These are phyloP conservation scores for Sarocladium kiliense DNA, from an alignment of 2,329 filamentous ascomycete species.

Conservation along the genomic window DNA sequence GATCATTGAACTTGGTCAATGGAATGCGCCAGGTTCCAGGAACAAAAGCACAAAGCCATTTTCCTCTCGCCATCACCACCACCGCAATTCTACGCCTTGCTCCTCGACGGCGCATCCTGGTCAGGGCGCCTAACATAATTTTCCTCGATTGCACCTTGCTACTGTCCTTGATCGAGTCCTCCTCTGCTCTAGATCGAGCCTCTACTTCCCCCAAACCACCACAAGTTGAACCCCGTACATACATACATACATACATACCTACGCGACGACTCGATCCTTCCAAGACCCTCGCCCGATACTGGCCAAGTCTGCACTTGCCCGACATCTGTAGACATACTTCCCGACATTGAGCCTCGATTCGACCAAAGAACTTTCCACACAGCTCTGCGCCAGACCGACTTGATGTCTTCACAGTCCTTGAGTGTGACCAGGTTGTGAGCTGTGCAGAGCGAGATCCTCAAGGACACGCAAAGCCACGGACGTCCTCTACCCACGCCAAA, in stretches of 20 bases:
- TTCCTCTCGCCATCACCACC: neutral
- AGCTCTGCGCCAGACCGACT: neutral
- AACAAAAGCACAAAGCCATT: conserved; percentile 5
- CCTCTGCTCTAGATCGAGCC: neutral
- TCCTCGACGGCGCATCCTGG: neutral
- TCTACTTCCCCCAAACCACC: neutral
- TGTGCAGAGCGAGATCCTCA: neutral
- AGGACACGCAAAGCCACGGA: neutral
- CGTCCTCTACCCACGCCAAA: neutral
- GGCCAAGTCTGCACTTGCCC: neutral
- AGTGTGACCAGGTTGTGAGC: conserved; percentile 1
- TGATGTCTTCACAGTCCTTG: neutral
- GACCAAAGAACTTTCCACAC: neutral
- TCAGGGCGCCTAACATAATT: neutral
- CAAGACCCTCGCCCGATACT: neutral
- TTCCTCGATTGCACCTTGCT: neutral
- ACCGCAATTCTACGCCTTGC: neutral
- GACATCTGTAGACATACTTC: neutral
- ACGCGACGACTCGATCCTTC: neutral
- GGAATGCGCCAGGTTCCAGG: conserved; percentile 3
- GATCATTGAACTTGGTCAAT: neutral
- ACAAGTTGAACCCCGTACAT: neutral
- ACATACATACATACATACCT: neutral
- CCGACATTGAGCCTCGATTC: neutral
- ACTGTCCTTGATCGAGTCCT: neutral